These are phyloP conservation scores for Cupressus sempervirens DNA, from an alignment of 75 land plant genomes.

Conservation along the genomic window DNA sequence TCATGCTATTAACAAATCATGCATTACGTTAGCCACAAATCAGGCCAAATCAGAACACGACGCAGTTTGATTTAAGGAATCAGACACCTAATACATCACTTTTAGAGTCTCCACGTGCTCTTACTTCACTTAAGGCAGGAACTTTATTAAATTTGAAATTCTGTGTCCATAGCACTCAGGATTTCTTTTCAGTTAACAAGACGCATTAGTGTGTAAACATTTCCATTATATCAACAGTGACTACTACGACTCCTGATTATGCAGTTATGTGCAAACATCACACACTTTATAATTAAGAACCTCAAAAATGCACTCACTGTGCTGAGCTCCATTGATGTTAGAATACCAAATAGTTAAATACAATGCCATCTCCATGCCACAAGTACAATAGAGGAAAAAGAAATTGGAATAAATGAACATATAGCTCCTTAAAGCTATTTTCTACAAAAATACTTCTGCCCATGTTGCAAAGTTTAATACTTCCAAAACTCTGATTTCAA, in stretches of 20 bases:
- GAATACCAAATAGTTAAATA: conserved; percentile 1
- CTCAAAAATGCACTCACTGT: neutral
- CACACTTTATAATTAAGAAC: neutral
- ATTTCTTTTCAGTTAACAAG: neutral
- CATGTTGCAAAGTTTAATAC: conserved; percentile 2
- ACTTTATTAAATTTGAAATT: neutral
- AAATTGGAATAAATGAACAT: neutral
- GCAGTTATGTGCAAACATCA: neutral
- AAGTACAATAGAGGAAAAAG: neutral
- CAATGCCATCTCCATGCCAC: neutral
- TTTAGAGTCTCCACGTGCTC: neutral
- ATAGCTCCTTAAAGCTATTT: neutral
- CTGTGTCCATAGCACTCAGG: neutral
- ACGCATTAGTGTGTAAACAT: neutral
- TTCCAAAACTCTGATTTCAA: neutral
- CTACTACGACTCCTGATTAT: neutral
- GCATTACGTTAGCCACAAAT: neutral
- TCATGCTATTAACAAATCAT: neutral
- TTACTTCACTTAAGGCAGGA: neutral
- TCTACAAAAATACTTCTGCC: neutral
- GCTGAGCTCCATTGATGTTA: neutral
- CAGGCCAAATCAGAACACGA: neutral
- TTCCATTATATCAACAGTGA: neutral
- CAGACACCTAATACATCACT: neutral
- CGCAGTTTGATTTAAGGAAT: neutral